Evolutionary conservation across 352 stramenopile genomes (phyloP).

Genomic region (Pythium aristosporum): DNA sequence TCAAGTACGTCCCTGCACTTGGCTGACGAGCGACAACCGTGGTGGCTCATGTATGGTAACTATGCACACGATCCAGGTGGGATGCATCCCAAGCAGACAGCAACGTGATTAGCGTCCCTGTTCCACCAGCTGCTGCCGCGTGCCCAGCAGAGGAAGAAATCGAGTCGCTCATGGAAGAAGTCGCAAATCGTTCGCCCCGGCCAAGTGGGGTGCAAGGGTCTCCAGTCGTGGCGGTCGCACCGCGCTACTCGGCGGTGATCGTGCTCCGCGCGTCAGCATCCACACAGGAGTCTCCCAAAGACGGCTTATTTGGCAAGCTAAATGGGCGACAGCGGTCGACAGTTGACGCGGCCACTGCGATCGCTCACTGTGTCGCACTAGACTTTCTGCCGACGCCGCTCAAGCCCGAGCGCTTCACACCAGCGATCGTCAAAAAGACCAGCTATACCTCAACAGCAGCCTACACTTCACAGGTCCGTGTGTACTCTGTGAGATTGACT

Average conservation of each 20-base stretch:
- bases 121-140: conserved; percentile 1
- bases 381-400: conserved; percentile 58
- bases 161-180: conserved; percentile 23
- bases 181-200: conserved; percentile 10
- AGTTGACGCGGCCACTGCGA: neutral
- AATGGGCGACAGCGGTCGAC: conserved; percentile 22
- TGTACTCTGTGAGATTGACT: neutral
- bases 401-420: conserved; percentile 29
- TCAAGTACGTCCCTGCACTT: conserved; percentile 1
- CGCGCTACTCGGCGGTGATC: conserved; percentile 23
- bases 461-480: conserved; percentile 41
- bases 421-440: conserved; percentile 48
- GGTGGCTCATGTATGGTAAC: neutral
- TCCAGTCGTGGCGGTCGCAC: neutral
- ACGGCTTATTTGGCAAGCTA: conserved; percentile 2
- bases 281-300: neutral
- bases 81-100: neutral
- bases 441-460: conserved; percentile 39
- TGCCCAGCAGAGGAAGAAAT: conserved; percentile 16
- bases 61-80: neutral
- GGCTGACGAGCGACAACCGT: neutral
- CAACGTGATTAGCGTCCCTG: neutral
- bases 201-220: neutral
- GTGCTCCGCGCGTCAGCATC: conserved; percentile 2
- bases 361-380: conserved; percentile 51